A percentile compares a stretch with the other conserved stretches of the same genome.
Evolutionary conservation across 176 grass and related monocot species (phyloP).

Genomic region (Canna indica): DNA sequence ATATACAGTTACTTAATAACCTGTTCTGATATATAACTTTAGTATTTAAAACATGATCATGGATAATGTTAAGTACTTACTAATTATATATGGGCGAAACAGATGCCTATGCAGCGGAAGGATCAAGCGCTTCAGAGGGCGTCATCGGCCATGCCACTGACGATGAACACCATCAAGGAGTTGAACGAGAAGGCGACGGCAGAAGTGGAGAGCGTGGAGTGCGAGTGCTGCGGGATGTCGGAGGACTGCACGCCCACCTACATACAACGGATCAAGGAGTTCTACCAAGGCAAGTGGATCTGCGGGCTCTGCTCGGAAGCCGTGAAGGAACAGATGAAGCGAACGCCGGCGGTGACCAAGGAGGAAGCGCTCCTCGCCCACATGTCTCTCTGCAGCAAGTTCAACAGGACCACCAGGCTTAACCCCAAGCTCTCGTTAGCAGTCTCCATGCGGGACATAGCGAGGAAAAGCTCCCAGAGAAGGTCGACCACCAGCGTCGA

Average conservation of each 20-base stretch:
- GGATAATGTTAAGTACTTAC: too few species aligned
- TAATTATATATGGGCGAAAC: too few species aligned
- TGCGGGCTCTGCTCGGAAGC: constrained; percentile 27
- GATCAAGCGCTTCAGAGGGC: neutral
- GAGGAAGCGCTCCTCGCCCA: constrained; percentile 11
- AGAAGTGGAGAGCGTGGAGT: constrained; percentile 6
- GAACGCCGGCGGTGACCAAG: neutral
- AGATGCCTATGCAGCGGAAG: neutral
- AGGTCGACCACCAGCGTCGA: neutral
- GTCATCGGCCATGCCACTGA: too few species aligned
- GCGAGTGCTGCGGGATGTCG: constrained; percentile 25
- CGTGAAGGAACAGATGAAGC: constrained; percentile 13
- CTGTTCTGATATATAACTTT: too few species aligned
- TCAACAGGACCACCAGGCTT: constrained; percentile 13
- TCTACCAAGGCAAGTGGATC: constrained; percentile 16
- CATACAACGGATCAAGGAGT: constrained; percentile 6
- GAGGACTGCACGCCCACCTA: constrained; percentile 23
- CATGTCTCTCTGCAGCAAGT: constrained; percentile 18
- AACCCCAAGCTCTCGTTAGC: constrained; percentile 25
- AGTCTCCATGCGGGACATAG: constrained; percentile 20
- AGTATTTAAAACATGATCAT: too few species aligned
- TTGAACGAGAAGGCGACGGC: too few species aligned
- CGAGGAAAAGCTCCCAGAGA: constrained; percentile 19
- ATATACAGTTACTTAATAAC: too few species aligned
- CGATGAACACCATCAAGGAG: neutral